Percentiles rank a stretch among this genome's conserved stretches.
These are phyloP conservation scores for Penicillium vulpinum DNA, from an alignment of 2,329 filamentous ascomycete genomes.

Conservation along the genomic window DNA sequence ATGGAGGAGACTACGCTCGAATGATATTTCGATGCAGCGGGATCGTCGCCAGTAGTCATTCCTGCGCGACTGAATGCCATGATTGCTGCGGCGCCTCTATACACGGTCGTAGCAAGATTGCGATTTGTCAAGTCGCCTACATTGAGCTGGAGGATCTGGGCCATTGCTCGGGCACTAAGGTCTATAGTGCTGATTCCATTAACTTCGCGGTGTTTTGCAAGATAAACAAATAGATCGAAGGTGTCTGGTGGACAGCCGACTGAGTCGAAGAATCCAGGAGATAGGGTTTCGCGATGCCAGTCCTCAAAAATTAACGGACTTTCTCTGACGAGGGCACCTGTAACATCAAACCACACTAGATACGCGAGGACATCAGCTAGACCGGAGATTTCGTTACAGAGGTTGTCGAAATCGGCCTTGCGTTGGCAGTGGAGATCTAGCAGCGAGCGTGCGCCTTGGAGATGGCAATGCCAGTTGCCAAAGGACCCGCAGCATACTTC, in stretches of 20 bases:
- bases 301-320: conserved; percentile 40
- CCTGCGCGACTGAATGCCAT: conserved; percentile 28
- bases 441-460: conserved; percentile 43
- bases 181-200: conserved; percentile 5
- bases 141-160: conserved; percentile 22
- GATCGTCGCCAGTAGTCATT: not conserved
- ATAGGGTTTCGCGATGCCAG: conserved; percentile 43
- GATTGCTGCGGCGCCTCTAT: conserved; percentile 40
- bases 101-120: conserved; percentile 31
- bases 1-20: conserved; percentile 29
- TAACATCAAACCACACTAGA: conserved; percentile 46
- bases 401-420: conserved; percentile 34
- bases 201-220: conserved; percentile 30
- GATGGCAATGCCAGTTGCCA: conserved; percentile 41
- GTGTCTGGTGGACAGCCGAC: conserved; percentile 44
- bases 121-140: conserved; percentile 15
- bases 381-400: conserved; percentile 37
- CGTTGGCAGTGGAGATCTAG: conserved; percentile 44
- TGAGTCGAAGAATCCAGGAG: conserved; percentile 36
- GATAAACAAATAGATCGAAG: conserved; percentile 38
- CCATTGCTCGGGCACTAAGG: conserved; percentile 18
- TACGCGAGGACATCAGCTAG: conserved; percentile 42
- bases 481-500: conserved; percentile 47
- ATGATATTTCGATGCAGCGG: not conserved
- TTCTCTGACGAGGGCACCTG: conserved; percentile 31